Evolutionary conservation across 441 rosid genomes (phyloP).

Genomic region (Populus hybrid): DNA sequence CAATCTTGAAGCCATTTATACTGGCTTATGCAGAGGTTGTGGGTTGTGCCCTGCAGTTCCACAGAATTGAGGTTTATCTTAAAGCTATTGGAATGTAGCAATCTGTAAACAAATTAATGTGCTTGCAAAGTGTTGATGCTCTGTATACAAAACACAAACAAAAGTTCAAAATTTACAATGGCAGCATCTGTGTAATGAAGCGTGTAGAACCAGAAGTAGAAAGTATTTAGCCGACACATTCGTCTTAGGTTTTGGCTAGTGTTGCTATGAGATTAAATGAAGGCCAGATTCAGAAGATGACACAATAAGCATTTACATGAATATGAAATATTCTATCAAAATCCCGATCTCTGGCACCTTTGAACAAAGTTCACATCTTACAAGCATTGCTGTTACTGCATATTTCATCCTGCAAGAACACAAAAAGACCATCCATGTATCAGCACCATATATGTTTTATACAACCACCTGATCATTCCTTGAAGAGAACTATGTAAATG

Average conservation of each 20-base stretch:
- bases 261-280: not conserved
- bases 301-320: not conserved
- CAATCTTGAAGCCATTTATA: no score
- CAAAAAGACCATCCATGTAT: not conserved
- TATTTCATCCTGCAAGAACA: slow-evolving; percentile 45
- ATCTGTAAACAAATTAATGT: not conserved
- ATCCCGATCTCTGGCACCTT: not conserved
- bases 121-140: not conserved
- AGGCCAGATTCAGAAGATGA: not conserved
- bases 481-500: not conserved
- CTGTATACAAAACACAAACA: not conserved
- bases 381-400: slow-evolving; percentile 51
- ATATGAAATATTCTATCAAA: not conserved
- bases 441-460: not conserved
- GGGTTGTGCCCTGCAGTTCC: not conserved
- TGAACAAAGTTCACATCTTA: slow-evolving; percentile 37
- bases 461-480: not conserved
- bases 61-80: not conserved
- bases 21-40: no score
- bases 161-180: not conserved
- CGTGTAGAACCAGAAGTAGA: not conserved
- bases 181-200: not conserved
- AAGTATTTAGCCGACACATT: not conserved
- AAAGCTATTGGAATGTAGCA: not conserved
- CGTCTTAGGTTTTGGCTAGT: not conserved